Conservation (phyloP, 2,329 filamentous ascomycete genomes). For the Beauveria bassiana region DNA sequence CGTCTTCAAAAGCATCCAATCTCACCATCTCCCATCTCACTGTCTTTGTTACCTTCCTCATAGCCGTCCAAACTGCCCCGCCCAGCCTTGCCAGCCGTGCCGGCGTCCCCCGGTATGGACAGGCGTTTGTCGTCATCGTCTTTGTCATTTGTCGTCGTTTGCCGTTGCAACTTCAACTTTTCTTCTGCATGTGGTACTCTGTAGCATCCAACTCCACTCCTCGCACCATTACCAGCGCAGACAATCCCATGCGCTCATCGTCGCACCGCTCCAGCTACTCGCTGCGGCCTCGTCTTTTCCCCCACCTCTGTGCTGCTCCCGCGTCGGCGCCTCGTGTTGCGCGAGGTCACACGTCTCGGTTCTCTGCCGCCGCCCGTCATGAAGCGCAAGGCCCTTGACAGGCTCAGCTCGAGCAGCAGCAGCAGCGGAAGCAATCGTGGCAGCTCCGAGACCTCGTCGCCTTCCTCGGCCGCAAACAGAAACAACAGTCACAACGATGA, state of each 20-base stretch:
- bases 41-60: no score
- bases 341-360: background rate
- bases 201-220: background rate
- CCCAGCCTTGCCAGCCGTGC: background rate
- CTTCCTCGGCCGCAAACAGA: background rate
- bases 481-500: background rate
- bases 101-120: no score
- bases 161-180: background rate
- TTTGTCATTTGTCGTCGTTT: no score
- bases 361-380: background rate
- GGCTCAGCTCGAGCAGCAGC: background rate
- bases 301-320: no score
- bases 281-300: background rate
- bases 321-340: background rate
- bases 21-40: no score
- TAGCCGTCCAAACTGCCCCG: background rate
- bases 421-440: background rate
- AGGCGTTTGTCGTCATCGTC: no score
- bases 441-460: background rate
- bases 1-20: no score
- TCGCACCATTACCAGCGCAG: background rate
- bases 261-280: background rate
- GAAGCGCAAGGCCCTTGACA: constrained; percentile 6
- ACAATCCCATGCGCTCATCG: background rate
- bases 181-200: background rate